Percentiles rank a stretch among this genome's conserved stretches.
phyloP scores from a whole-genome alignment of 495 filamentous ascomycete species.

The Penicillium pancosmium region DNA sequence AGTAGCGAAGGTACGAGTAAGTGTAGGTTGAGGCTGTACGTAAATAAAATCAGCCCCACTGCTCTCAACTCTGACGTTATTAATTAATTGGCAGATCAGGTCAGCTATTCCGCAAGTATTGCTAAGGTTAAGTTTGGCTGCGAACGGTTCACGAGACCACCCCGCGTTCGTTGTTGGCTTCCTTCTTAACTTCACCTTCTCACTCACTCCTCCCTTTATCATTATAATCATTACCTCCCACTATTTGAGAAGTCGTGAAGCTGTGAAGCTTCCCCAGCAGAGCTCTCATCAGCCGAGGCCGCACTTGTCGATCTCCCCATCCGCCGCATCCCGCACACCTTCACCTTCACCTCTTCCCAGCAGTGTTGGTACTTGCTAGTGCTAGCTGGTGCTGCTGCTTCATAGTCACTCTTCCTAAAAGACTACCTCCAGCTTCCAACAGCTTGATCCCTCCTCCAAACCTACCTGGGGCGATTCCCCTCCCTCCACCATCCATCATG shows the following conservation, averaged over 20 bases:
- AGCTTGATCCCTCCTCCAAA: slow-evolving; percentile 1
- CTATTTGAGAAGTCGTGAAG: not conserved
- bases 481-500: slow-evolving; percentile 32
- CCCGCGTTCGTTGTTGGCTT: not conserved
- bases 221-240: not conserved
- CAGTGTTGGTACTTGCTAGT: not conserved
- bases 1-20: not conserved
- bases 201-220: not conserved
- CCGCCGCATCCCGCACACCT: slow-evolving; percentile 14
- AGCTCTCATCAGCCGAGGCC: too few relatives aligned
- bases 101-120: too few relatives aligned
- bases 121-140: too few relatives aligned
- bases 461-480: slow-evolving; percentile 1
- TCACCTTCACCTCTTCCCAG: not conserved
- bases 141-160: not conserved
- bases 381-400: too few relatives aligned
- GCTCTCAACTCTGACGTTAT: slow-evolving; percentile 12
- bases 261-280: too few relatives aligned
- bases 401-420: too few relatives aligned
- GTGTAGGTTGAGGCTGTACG: not conserved
- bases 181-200: not conserved
- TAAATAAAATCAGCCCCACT: slow-evolving; percentile 11
- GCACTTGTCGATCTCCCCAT: slow-evolving; percentile 12
- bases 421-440: not conserved
- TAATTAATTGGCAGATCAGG: too few relatives aligned